Percentiles rank a stretch among this genome's conserved stretches.
phyloP scores from a whole-genome alignment of 2,329 filamentous ascomycete genomes.

The Penicillium sp. region DNA sequence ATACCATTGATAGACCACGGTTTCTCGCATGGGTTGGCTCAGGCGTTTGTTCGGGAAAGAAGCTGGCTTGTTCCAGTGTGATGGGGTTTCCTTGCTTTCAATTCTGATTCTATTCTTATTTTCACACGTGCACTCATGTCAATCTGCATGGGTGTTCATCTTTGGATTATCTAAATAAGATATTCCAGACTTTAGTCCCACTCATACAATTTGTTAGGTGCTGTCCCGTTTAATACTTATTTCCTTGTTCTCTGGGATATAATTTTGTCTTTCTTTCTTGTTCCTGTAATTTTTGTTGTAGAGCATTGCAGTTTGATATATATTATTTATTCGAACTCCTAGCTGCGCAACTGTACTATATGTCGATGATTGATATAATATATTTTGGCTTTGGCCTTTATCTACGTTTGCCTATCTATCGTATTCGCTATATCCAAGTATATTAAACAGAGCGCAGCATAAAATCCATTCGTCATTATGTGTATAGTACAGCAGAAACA shows the following conservation, averaged over 20 bases:
- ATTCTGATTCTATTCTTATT: not conserved
- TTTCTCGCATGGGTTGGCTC: conserved; percentile 23
- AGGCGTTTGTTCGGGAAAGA: conserved; percentile 17
- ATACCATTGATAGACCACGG: conserved; percentile 39
- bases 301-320: not conserved
- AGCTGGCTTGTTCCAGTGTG: conserved; percentile 3
- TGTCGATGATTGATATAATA: not conserved
- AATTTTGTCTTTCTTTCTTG: not conserved
- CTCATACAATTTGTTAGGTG: not conserved
- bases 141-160: not conserved
- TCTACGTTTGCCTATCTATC: not conserved
- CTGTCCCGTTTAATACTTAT: conserved; percentile 5
- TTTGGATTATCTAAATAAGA: not conserved
- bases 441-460: conserved; percentile 3
- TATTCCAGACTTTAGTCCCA: not conserved
- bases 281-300: not conserved
- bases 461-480: conserved; percentile 22
- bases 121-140: not conserved
- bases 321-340: not conserved
- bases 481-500: conserved; percentile 21
- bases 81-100: conserved; percentile 8
- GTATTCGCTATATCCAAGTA: not conserved
- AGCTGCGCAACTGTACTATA: too few species aligned
- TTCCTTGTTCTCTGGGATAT: not conserved
- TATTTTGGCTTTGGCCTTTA: too few species aligned